A percentile compares a stretch with the other conserved stretches of the same genome.
Evolutionary conservation across 1,284 basidiomycete genomes (phyloP).

Genomic region (Sanguinoderma infundibulare): DNA sequence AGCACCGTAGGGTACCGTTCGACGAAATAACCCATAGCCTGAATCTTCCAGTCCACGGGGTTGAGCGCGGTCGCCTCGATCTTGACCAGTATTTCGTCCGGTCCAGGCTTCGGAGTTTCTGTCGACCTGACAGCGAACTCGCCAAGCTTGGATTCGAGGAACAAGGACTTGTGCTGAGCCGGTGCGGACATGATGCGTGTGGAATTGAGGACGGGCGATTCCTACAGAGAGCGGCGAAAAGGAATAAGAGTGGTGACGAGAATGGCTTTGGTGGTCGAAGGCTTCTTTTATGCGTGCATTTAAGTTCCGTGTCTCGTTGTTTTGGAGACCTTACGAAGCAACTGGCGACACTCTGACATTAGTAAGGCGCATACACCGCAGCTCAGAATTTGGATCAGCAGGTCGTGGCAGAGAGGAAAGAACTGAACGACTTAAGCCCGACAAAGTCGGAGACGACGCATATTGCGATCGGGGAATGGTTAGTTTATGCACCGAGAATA

Average conservation of each 20-base stretch:
- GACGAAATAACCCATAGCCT: conserved; percentile 34
- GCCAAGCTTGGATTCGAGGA: conserved; percentile 26
- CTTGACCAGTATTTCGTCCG: conserved; percentile 47
- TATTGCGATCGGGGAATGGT: too few species aligned
- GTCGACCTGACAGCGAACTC: conserved; percentile 28
- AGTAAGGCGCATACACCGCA: not conserved
- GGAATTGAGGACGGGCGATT: not conserved
- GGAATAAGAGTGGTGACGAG: too few species aligned
- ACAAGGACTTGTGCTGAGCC: conserved; percentile 32
- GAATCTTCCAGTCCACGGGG: conserved; percentile 47
- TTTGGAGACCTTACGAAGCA: not conserved
- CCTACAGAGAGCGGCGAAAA: not conserved
- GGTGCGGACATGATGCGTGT: conserved; percentile 9
- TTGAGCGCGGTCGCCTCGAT: conserved; percentile 44
- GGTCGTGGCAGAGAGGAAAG: too few species aligned
- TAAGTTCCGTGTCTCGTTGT: not conserved
- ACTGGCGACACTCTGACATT: not conserved
- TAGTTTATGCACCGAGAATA: too few species aligned
- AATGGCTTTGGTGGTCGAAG: not conserved
- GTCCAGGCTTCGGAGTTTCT: conserved; percentile 35
- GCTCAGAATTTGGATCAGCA: not conserved
- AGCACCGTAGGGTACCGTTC: conserved; percentile 44
- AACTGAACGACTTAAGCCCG: not conserved
- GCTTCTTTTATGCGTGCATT: not conserved
- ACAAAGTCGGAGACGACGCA: not conserved